Conservation (phyloP, 2,329 filamentous ascomycete species). For the Leptodontidium sp. region DNA sequence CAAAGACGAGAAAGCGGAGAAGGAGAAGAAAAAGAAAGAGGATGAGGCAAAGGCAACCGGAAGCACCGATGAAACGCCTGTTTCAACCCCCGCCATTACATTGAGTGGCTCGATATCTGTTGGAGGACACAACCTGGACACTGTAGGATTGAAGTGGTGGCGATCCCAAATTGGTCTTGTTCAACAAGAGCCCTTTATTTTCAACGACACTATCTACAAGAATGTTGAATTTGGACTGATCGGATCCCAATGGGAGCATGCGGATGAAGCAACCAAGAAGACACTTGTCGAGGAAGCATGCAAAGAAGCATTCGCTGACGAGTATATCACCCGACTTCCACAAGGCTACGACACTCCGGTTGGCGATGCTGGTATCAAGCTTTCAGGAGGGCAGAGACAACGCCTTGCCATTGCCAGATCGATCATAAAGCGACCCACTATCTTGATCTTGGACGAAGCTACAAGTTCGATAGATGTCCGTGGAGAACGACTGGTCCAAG, state of each 20-base stretch:
- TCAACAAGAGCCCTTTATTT: constrained; percentile 73
- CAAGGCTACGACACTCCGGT: constrained; percentile 77
- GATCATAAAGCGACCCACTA: constrained; percentile 73
- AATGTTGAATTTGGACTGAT: constrained; percentile 69
- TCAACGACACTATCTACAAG: constrained; percentile 69
- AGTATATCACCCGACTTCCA: constrained; percentile 72
- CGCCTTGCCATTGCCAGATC: constrained; percentile 75
- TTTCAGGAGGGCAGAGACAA: constrained; percentile 67
- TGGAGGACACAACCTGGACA: constrained; percentile 60
- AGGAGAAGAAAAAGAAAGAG: constrained; percentile 50
- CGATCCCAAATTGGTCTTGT: constrained; percentile 69
- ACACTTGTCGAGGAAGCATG: constrained; percentile 70
- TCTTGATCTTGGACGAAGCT: constrained; percentile 79
- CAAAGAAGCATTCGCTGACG: constrained; percentile 72
- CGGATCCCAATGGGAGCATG: constrained; percentile 60
- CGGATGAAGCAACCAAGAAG: constrained; percentile 62
- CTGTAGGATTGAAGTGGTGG: constrained; percentile 70
- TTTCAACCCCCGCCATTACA: constrained; percentile 49
- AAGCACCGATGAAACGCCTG: constrained; percentile 18
- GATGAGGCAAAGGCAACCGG: constrained; percentile 12
- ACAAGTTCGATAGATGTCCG: constrained; percentile 58
- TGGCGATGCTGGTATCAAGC: constrained; percentile 78
- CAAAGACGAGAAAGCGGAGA: constrained; percentile 53
- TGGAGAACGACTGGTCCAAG: constrained; percentile 59
- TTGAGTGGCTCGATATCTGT: constrained; percentile 62